phyloP scores from a whole-genome alignment of 2,329 filamentous ascomycete genomes.

The Pseudogymnoascus sp. region DNA sequence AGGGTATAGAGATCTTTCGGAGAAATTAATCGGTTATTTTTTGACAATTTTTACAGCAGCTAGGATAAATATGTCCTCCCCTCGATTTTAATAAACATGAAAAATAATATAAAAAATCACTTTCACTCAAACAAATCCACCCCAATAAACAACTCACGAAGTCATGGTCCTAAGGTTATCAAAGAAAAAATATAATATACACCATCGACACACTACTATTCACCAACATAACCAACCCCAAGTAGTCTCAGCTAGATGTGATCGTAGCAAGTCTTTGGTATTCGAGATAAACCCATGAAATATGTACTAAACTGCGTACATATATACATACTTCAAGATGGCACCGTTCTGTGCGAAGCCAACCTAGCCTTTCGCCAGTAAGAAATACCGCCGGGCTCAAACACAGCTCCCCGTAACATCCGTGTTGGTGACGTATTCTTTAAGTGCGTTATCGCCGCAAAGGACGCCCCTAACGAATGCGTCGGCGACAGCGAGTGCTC shows the following conservation, averaged over 20 bases:
- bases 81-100: neutral
- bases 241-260: neutral
- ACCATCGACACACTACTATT: neutral
- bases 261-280: neutral
- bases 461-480: constrained; percentile 39
- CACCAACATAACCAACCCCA: too few relatives aligned
- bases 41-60: too few relatives aligned
- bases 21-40: neutral
- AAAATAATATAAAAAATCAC: neutral
- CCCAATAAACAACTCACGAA: neutral
- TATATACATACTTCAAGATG: neutral
- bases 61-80: too few relatives aligned
- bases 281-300: neutral
- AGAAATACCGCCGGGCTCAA: neutral
- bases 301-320: neutral
- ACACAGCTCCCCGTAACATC: neutral
- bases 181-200: neutral
- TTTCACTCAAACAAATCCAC: neutral
- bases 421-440: neutral
- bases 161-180: neutral
- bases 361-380: neutral
- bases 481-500: constrained; percentile 45
- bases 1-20: neutral
- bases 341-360: neutral
- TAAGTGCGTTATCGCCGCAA: constrained; percentile 32